Base-by-base conservation (phyloP, 176 grass and related monocot genomes). In the Oryza meridionalis region DNA sequence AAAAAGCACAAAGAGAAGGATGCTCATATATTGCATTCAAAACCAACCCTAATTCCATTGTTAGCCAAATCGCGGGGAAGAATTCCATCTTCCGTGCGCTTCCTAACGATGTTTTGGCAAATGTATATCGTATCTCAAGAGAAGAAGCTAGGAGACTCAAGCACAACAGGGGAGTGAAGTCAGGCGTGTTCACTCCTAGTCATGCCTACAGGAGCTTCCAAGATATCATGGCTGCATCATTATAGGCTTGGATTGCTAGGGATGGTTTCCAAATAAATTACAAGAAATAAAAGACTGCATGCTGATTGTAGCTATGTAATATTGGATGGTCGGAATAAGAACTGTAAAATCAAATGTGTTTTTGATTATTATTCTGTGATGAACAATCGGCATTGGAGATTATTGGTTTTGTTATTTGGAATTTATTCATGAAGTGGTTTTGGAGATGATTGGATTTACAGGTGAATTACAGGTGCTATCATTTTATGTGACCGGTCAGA, bases 61-160 rank as follows among this genome's bases (percentile, higher is more conserved):
- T 76, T 31, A 88, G 71, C 11, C 53, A 68, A 4, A 88, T 88
- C 0, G 79, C 19, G 11, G 79, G 85, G 3, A 88, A 77, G 79
- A 63, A 14, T 2, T 88, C 85, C 1, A 15, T 76, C 12, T 12
- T 88, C 15, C 26, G 59, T 11, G 77, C 42, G 0, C 79, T 82
- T 29, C 85, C 85, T 6, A 27, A 76, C 14, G 63, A 81, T 53
- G 85, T 77, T 32, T 1, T 88, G 4, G 74, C 55, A 64, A 76
- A 17, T 37, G 72, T 70, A 15, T 88, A 83, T 44, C 27, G 71
- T 9, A 17, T 88, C 6, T 88, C 86, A 32, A 81, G 72, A 50
- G 86, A 83, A 35, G 70, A 88, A n/a, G 79, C 86, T 26, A 67
- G 22, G 27, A 88, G 77, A 40, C 29, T 88, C 42, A 88, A 88